A percentile compares a stretch with the other conserved stretches of the same genome.
phyloP scores from a whole-genome alignment of 306 rosid species.

The Hippophae tibetana region DNA sequence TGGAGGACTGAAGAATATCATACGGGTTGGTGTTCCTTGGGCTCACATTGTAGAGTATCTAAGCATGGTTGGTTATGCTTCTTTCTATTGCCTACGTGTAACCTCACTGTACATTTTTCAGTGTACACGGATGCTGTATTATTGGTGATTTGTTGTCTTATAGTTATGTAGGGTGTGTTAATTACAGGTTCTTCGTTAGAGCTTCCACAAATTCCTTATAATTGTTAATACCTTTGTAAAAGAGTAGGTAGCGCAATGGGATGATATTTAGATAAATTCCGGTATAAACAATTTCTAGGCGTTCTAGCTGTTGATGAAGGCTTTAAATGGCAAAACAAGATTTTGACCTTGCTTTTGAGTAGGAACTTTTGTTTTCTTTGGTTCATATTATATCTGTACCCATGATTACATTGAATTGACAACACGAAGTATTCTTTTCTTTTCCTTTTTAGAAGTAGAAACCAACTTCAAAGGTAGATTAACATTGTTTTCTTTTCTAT shows the following conservation, averaged over 20 bases:
- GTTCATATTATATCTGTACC: too few relatives aligned
- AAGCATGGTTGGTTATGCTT: constrained; percentile 32
- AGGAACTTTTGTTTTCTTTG: too few relatives aligned
- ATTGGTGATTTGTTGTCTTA: constrained; percentile 33
- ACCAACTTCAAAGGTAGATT: too few relatives aligned
- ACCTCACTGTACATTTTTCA: constrained; percentile 19
- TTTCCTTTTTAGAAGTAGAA: too few relatives aligned
- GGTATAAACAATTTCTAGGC: not conserved
- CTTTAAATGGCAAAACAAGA: too few relatives aligned
- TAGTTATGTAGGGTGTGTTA: constrained; percentile 24
- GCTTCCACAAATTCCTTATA: constrained; percentile 22
- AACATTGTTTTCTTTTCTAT: too few relatives aligned
- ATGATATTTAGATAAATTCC: not conserved
- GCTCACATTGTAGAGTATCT: constrained; percentile 10
- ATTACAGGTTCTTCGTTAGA: constrained; percentile 9
- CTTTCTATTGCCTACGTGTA: constrained; percentile 14
- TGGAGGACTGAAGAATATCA: constrained; percentile 17
- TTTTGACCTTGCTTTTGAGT: too few relatives aligned
- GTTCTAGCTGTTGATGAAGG: not conserved
- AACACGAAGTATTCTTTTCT: too few relatives aligned
- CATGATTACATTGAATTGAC: too few relatives aligned
- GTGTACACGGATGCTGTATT: constrained; percentile 24
- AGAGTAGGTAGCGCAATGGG: constrained; percentile 24
- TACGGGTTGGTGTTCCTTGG: constrained; percentile 22
- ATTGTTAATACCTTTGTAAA: constrained; percentile 37